Evolutionary conservation across 2,329 filamentous ascomycete species (phyloP).

Genomic region (Colletotrichum sp.): DNA sequence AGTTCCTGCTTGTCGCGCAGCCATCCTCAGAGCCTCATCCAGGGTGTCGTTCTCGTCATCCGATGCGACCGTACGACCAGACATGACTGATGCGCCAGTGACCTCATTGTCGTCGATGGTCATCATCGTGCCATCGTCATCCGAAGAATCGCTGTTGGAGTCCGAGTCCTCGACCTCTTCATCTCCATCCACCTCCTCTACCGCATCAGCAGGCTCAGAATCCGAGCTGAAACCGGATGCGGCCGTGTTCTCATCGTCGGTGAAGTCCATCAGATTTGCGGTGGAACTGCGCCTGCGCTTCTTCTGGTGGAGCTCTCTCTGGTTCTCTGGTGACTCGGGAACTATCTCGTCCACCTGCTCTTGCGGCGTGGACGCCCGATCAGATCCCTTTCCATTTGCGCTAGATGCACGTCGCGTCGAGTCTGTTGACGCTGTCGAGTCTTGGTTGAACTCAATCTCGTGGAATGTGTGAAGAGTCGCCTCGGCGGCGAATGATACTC

Average conservation of each 20-base stretch:
- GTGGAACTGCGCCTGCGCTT: constrained; percentile 69
- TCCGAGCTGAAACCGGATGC: constrained; percentile 82
- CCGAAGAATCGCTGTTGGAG: constrained; percentile 60
- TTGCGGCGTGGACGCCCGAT: constrained; percentile 66
- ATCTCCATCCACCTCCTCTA: constrained; percentile 61
- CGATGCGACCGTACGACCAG: constrained; percentile 59
- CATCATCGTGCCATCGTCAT: constrained; percentile 81
- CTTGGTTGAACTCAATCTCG: constrained; percentile 86
- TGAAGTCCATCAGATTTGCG: constrained; percentile 67
- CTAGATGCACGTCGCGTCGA: constrained; percentile 74
- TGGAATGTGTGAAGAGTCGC: constrained; percentile 98
- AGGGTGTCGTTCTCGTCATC: constrained; percentile 69
- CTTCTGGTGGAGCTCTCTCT: constrained; percentile 65
- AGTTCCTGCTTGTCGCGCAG: constrained; percentile 77
- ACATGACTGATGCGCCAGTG: constrained; percentile 70
- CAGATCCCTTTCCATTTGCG: constrained; percentile 30
- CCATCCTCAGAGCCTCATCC: constrained; percentile 79
- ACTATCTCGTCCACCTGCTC: constrained; percentile 64
- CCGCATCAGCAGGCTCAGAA: constrained; percentile 60
- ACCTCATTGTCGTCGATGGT: constrained; percentile 81
- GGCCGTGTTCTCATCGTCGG: constrained; percentile 68
- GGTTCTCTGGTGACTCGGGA: constrained; percentile 66
- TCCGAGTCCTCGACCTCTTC: constrained; percentile 44
- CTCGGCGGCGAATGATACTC: constrained; percentile 96
- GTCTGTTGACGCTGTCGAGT: constrained; percentile 83